Base-by-base conservation (phyloP, 148 eudicot genomes). In the Camellia japonica region DNA sequence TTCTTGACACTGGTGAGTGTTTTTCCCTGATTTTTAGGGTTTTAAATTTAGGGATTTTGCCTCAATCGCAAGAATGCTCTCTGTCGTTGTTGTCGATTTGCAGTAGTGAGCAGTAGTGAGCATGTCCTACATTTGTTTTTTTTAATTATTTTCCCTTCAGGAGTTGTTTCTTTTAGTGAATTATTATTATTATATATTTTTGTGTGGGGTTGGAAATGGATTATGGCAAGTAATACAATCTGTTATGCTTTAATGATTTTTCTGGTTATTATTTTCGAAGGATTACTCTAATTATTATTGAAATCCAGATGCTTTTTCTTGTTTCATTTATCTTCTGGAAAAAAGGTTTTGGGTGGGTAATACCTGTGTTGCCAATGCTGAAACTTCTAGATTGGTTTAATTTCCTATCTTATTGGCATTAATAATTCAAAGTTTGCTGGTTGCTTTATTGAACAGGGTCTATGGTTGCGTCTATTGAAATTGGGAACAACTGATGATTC, bases 401-500 rank as follows among this genome's bases (percentile, higher is more conserved):
- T 55, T 15, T 56, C 58, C 19, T 14, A 70, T 74, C 81, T 49
- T 51, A 62, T 73, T 6, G 73, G 16, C 65, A 61, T 41, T 62
- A 52, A 18, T 80, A 58, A 59, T 78, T 52, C 52, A 43, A 80
- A 49, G 19, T 52, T 52, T 73, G 42, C 80, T 86, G 15, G 74
- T 71, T 63, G 42, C 67, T 62, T 81, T 76, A 62, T 73, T 85
- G 80, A 75, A 73, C 90, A 95, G 98, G 98, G 99, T 20, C 85
- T 96, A 83, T 96, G 99, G 99, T 84, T 93, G 80, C 95, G 99
- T 43, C 97, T 96, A 81, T 82, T 96, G 89, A 96, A 94, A 80
- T 82, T 96, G 79, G 99, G 98, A 82, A 67, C 97, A 78, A 92
- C 95, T 78, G 99, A 96, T 74, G 99, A 96, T 89, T 98, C 99